Base-by-base conservation (phyloP, 73 alveolate species). In the Strombidium stylifer region DNA sequence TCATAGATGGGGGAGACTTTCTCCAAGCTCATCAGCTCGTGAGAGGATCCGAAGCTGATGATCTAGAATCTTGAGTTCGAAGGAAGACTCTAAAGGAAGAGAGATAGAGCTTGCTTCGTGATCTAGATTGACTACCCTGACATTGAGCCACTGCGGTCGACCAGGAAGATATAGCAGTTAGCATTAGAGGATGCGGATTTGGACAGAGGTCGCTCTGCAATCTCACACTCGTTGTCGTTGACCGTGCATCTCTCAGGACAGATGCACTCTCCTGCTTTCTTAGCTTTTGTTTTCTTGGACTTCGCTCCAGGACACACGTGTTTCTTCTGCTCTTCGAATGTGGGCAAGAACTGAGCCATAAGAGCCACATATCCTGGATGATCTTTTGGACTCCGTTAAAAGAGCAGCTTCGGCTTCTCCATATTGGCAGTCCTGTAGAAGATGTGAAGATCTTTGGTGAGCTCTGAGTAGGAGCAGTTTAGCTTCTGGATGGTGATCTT, bases 141-240 rank as follows among this genome's bases (percentile, higher is more conserved):
- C 97, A 89, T 89, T 7, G 97, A 89, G 34, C 94, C 94, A 57
- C 94, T 85, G 53, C 97, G 79, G 65, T 89, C 97, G 16, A 89
- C 56, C 8, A 89, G 12, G 67, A 91, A 87, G 15, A 91, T 84
- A 39, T 55, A 87, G 15, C 14, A 53, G 14, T 57, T 15, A n/a
- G n/a, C n/a, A n/a, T n/a, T n/a, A n/a, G n/a, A n/a, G n/a, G n/a
- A n/a, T n/a, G n/a, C n/a, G n/a, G n/a, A n/a, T n/a, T n/a, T n/a
- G n/a, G n/a, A n/a, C n/a, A n/a, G n/a, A 42, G 15, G 46, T 6
- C 25, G 68, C n/a, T 46, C 64, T 16, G 16, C 66, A 46, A 46
- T 8, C n/a, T 35, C 19, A 34, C n/a, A n/a, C 6, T 32, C 42
- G 4, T 32, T 10, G n/a, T 32, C n/a, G n/a, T 32, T 3, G 2